Conservation (phyloP, 495 filamentous ascomycete genomes). For the Clavariopsis aquatica region DNA sequence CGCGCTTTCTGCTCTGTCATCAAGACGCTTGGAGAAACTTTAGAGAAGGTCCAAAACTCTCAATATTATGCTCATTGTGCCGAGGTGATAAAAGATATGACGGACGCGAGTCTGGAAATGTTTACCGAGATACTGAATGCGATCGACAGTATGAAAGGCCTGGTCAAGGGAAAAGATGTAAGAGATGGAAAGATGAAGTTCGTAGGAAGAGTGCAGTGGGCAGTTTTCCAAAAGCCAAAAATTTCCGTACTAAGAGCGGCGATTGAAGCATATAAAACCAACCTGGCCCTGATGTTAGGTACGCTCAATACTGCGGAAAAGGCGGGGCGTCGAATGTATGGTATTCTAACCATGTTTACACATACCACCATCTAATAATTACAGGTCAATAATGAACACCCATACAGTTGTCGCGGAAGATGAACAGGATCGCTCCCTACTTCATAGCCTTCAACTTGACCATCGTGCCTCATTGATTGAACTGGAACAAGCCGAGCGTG, state of each 20-base stretch:
- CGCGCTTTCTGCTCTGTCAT: constrained; percentile 17
- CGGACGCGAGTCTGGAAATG: constrained; percentile 24
- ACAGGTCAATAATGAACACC: not conserved
- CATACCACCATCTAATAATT: not conserved
- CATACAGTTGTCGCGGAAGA: not conserved
- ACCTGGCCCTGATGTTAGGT: constrained; percentile 24
- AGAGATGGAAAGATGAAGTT: constrained; percentile 20
- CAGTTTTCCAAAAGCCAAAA: constrained; percentile 27
- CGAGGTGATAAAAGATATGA: constrained; percentile 26
- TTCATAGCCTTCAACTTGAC: constrained; percentile 20
- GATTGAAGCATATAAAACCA: constrained; percentile 27
- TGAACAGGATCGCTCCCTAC: constrained; percentile 8
- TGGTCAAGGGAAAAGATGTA: constrained; percentile 16
- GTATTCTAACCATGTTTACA: not conserved
- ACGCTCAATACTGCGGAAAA: constrained; percentile 29
- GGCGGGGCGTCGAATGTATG: constrained; percentile 16
- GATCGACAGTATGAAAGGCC: not conserved
- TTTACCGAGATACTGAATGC: constrained; percentile 25
- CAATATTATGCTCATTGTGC: constrained; percentile 23
- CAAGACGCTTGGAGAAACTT: constrained; percentile 21
- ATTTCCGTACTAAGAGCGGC: constrained; percentile 15
- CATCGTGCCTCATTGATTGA: constrained; percentile 17
- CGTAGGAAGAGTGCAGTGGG: constrained; percentile 21
- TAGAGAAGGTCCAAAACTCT: constrained; percentile 19
- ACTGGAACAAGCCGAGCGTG: constrained; percentile 15